Conservation (phyloP, 2,329 filamentous ascomycete species). For the Plenodomus biglobosus region DNA sequence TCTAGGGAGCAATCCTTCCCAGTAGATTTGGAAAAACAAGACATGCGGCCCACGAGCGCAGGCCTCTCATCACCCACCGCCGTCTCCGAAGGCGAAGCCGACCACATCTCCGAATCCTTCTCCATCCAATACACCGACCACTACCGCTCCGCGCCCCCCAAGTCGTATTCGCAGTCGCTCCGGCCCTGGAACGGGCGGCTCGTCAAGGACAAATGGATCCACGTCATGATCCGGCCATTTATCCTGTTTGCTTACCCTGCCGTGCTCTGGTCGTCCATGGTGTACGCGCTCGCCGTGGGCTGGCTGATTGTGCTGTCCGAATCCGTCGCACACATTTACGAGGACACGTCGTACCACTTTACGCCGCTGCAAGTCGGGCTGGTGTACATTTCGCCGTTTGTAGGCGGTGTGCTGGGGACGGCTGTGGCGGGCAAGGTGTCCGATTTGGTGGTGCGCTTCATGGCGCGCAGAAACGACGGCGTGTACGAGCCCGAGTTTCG, state of each 20-base stretch:
- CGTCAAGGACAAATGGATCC: constrained; percentile 71
- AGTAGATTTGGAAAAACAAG: constrained; percentile 26
- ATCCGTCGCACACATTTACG: constrained; percentile 78
- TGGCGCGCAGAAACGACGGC: constrained; percentile 85
- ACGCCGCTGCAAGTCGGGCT: constrained; percentile 77
- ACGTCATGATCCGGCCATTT: constrained; percentile 76
- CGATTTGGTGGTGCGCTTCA: constrained; percentile 78
- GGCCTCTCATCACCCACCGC: constrained; percentile 9
- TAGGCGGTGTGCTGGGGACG: constrained; percentile 74
- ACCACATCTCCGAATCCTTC: constrained; percentile 29
- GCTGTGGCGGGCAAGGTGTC: constrained; percentile 86
- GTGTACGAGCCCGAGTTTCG: constrained; percentile 90
- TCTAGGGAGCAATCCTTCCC: neutral
- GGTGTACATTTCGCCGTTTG: constrained; percentile 85
- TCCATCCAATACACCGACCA: constrained; percentile 65
- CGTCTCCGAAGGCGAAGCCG: constrained; percentile 10
- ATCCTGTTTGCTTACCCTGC: constrained; percentile 85
- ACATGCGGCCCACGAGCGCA: constrained; percentile 9
- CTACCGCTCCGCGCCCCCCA: constrained; percentile 66
- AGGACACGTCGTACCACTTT: constrained; percentile 75
- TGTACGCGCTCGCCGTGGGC: constrained; percentile 86
- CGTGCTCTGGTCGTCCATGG: constrained; percentile 81
- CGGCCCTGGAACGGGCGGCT: constrained; percentile 78
- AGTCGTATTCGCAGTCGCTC: constrained; percentile 74
- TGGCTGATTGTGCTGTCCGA: constrained; percentile 97